These are phyloP conservation scores for Fusarium acutatum DNA, from an alignment of 2,329 filamentous ascomycete species.

Conservation along the genomic window DNA sequence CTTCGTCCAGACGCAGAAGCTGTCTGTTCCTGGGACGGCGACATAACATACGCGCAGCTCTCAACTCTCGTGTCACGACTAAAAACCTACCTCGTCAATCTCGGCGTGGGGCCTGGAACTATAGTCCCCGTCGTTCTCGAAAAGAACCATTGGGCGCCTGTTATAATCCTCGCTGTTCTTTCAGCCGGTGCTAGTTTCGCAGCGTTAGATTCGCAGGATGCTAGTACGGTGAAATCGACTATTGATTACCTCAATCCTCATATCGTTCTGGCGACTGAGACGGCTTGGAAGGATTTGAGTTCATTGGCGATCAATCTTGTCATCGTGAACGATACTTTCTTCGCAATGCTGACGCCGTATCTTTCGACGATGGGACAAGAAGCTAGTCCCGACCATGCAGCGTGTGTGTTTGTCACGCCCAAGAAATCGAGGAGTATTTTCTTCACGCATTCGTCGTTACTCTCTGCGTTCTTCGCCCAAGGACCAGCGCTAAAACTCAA, in stretches of 20 bases:
- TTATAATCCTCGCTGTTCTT: slow-evolving; percentile 74
- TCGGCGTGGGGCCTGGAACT: slow-evolving; percentile 60
- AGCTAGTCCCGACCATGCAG: slow-evolving; percentile 56
- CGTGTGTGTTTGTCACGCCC: slow-evolving; percentile 69
- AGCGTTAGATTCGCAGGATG: slow-evolving; percentile 57
- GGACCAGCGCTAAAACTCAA: slow-evolving; percentile 59
- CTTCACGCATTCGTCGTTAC: slow-evolving; percentile 67
- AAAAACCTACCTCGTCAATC: slow-evolving; percentile 56
- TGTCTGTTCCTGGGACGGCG: slow-evolving; percentile 56
- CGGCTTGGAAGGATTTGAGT: slow-evolving; percentile 50
- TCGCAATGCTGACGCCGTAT: slow-evolving; percentile 47
- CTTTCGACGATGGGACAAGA: slow-evolving; percentile 42
- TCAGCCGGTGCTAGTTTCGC: slow-evolving; percentile 65
- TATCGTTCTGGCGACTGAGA: slow-evolving; percentile 56
- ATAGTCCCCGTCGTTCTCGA: slow-evolving; percentile 74
- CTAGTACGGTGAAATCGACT: slow-evolving; percentile 52
- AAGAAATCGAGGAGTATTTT: slow-evolving; percentile 67
- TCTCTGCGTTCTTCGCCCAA: slow-evolving; percentile 62
- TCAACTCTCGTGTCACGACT: slow-evolving; percentile 50
- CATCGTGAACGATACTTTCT: slow-evolving; percentile 53
- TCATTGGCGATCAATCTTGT: slow-evolving; percentile 52
- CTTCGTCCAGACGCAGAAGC: slow-evolving; percentile 52
- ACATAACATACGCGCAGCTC: slow-evolving; percentile 53
- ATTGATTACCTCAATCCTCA: slow-evolving; percentile 55
- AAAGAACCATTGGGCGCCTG: slow-evolving; percentile 73